Conservation (phyloP, 164 flowering plant genomes). For the Magnolia sinica region DNA sequence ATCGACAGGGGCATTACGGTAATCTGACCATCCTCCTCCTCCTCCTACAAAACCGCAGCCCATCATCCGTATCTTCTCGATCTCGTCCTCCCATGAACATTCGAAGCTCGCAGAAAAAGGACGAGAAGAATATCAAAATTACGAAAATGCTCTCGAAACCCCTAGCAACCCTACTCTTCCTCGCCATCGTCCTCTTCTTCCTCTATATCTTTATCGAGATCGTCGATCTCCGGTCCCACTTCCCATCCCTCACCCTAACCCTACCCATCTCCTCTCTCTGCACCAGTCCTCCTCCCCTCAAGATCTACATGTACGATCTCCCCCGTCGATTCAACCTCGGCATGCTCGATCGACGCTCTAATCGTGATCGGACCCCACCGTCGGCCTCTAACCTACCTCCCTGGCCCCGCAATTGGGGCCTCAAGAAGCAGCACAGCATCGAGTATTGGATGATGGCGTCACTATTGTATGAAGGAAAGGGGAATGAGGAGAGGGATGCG, state of each 20-base stretch:
- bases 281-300: slow-evolving; percentile 41
- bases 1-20: too few relatives aligned
- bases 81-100: too few relatives aligned
- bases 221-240: slow-evolving; percentile 47
- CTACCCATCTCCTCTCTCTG: slow-evolving; percentile 13
- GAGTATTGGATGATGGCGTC: slow-evolving; percentile 98
- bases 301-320: slow-evolving; percentile 85
- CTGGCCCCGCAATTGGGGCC: slow-evolving; percentile 66
- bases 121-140: too few relatives aligned
- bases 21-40: too few relatives aligned
- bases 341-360: slow-evolving; percentile 43
- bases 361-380: slow-evolving; percentile 24
- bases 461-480: slow-evolving; percentile 36
- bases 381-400: slow-evolving; percentile 39
- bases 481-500: slow-evolving; percentile 41
- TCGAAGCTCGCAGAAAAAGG: too few relatives aligned
- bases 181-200: slow-evolving; percentile 31
- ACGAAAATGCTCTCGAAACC: too few relatives aligned
- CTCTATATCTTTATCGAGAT: slow-evolving; percentile 39
- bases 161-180: slow-evolving; percentile 19
- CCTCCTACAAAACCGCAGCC: too few relatives aligned
- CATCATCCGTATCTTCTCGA: too few relatives aligned
- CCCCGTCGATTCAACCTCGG: slow-evolving; percentile 70
- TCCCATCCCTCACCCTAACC: slow-evolving; percentile 24
- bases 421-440: slow-evolving; percentile 82